Evolutionary conservation across 2,329 filamentous ascomycete species (phyloP).

Genomic region (Paraphoma sp.): DNA sequence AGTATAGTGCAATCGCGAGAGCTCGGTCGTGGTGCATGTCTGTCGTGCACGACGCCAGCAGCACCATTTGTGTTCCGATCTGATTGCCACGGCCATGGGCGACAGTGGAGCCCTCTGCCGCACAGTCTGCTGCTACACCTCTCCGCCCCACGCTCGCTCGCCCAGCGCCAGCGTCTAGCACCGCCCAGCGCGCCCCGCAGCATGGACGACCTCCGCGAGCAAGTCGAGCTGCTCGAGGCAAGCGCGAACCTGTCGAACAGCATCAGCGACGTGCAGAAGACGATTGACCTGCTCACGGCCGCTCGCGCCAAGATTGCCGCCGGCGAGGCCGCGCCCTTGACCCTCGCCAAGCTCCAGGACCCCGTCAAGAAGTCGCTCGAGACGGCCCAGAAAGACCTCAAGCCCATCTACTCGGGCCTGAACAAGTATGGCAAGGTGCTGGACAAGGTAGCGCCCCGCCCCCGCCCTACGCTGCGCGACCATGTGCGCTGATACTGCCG

Average conservation of each 20-base stretch:
- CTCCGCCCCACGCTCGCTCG: slow-evolving; percentile 1
- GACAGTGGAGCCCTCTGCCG: slow-evolving; percentile 19
- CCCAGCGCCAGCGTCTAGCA: neutral
- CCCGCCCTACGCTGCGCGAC: neutral
- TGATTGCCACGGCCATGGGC: slow-evolving; percentile 28
- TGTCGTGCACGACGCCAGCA: neutral
- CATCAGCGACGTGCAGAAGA: slow-evolving; percentile 80
- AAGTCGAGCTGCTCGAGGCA: slow-evolving; percentile 74
- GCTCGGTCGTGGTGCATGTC: neutral
- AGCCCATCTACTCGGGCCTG: slow-evolving; percentile 81
- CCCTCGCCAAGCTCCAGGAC: slow-evolving; percentile 83
- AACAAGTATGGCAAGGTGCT: slow-evolving; percentile 85
- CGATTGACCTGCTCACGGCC: slow-evolving; percentile 76
- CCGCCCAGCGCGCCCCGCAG: slow-evolving; percentile 13
- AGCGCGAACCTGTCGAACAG: slow-evolving; percentile 73
- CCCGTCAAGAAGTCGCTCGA: slow-evolving; percentile 84
- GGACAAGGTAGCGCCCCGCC: slow-evolving; percentile 68
- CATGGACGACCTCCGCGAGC: slow-evolving; percentile 74
- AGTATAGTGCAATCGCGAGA: neutral
- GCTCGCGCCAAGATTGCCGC: slow-evolving; percentile 76
- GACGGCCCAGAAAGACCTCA: slow-evolving; percentile 78
- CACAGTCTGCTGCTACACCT: slow-evolving; percentile 19
- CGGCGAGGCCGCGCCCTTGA: slow-evolving; percentile 70
- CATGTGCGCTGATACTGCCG: slow-evolving; percentile 11
- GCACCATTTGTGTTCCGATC: slow-evolving; percentile 4